Base-by-base conservation (phyloP, 2,329 filamentous ascomycete genomes). In the Alternaria ethzedia region DNA sequence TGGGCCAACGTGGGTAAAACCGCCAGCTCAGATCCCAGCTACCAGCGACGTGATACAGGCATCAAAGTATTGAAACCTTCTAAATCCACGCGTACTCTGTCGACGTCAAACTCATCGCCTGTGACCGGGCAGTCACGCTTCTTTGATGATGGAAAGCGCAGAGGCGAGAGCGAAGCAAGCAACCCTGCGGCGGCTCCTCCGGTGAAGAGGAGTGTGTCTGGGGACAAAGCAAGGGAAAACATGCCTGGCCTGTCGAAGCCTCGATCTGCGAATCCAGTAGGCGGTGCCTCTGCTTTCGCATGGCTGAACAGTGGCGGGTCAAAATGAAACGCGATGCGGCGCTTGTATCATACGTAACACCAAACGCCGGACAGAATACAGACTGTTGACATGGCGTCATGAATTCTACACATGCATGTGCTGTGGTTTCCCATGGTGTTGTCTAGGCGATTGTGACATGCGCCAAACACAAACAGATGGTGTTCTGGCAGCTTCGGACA, bases 31-130 rank as follows among this genome's bases (percentile, higher is more conserved):
- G 89, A 89, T 23, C 59, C 69, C n/a, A 65, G 89, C 25, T 93
- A 93, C 75, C 90, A 93, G 75, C 90, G 70, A 84, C 90, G 68
- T 81, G 88, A 75, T 84, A 88, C 91, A 54, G 90, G 89, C 54
- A 98, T 98, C 91, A 98, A 97, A 83, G 91, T 97, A 2, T 84
- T 98, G 56, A 93, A 94, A 74, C 90, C 95, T 1, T 86, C 86
- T 59, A 96, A 93, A 77, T 85, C 89, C 6, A 81, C 82, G 25
- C 86, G 90, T 13, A 81, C 82, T 1, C 68, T 82, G 4, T 84
- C 84, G 8, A 69, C 70, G 3, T 74, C 71, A 11, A 67, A 64
- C 13, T 63, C 70, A n/a, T 69, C 73, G 21, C 72, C 75, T 9
- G 70, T 70, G 6, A 66, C 71, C 15, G 75, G 77, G 8, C 82